Evolutionary conservation across 768 basidiomycete species (phyloP).

Genomic region (Boletales sp.): DNA sequence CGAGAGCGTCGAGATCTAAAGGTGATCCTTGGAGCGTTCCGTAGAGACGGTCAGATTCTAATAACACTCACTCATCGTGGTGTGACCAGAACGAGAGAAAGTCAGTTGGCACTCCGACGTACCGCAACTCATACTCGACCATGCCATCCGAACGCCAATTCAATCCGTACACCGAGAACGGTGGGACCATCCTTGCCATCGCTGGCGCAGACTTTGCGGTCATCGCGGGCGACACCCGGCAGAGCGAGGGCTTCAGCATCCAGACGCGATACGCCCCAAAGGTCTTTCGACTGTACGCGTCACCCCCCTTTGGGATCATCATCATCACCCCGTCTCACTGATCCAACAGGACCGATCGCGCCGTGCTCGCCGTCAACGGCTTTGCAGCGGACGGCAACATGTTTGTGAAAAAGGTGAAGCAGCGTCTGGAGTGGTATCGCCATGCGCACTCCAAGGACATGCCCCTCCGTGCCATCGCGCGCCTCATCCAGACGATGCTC

Average conservation of each 20-base stretch:
- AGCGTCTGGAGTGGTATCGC: conserved; percentile 98
- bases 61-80: conserved; percentile 26
- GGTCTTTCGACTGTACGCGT: conserved; percentile 83
- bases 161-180: conserved; percentile 90
- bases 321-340: not conserved
- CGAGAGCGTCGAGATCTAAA: conserved; percentile 68
- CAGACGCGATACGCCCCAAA: conserved; percentile 97
- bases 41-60: not conserved
- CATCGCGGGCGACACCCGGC: conserved; percentile 94
- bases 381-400: conserved; percentile 97
- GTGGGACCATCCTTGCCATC: conserved; percentile 94
- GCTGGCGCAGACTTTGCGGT: conserved; percentile 92
- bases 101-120: no score
- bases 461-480: conserved; percentile 95
- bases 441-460: conserved; percentile 97
- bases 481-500: conserved; percentile 97
- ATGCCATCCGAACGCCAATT: conserved; percentile 60
- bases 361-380: conserved; percentile 92
- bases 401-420: conserved; percentile 95
- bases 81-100: no score
- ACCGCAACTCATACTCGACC: conserved; percentile 30
- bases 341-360: conserved; percentile 74
- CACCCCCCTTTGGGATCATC: no score
- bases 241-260: conserved; percentile 96
- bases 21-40: no score